Conservation (phyloP, 1,284 basidiomycete genomes). For the Stygiomarasmius scandens region DNA sequence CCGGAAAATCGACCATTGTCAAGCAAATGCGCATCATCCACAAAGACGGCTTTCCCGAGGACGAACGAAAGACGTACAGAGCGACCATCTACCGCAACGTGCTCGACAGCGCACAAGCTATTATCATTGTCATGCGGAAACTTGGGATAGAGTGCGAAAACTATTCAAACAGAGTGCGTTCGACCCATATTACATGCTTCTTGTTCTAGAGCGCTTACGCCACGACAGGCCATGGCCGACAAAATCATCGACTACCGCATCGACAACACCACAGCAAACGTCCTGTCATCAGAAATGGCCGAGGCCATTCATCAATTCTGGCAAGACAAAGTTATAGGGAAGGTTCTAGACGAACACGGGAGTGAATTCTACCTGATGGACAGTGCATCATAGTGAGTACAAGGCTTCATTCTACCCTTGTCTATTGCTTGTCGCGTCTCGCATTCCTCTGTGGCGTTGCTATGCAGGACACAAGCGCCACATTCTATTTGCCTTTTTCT, state of each 20-base stretch:
- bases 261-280: constrained; percentile 41
- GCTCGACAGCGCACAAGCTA: constrained; percentile 87
- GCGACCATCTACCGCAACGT: constrained; percentile 86
- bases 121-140: constrained; percentile 90
- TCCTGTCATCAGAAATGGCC: constrained; percentile 69
- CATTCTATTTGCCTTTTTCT: neutral
- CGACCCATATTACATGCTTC: neutral
- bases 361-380: constrained; percentile 98
- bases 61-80: constrained; percentile 82
- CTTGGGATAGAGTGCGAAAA: constrained; percentile 84
- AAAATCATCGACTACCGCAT: constrained; percentile 63
- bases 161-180: constrained; percentile 71
- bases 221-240: constrained; percentile 53
- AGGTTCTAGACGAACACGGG: constrained; percentile 81
- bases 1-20: constrained; percentile 94
- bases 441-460: too few relatives aligned
- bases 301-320: constrained; percentile 83
- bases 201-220: neutral
- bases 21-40: constrained; percentile 99
- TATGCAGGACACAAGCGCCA: too few relatives aligned
- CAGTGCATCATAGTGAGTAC: constrained; percentile 82
- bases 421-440: neutral
- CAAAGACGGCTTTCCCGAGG: constrained; percentile 85
- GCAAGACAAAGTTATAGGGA: constrained; percentile 88
- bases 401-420: constrained; percentile 21